phyloP scores from a whole-genome alignment of 306 rosid genomes.

The Cicer bijugum region DNA sequence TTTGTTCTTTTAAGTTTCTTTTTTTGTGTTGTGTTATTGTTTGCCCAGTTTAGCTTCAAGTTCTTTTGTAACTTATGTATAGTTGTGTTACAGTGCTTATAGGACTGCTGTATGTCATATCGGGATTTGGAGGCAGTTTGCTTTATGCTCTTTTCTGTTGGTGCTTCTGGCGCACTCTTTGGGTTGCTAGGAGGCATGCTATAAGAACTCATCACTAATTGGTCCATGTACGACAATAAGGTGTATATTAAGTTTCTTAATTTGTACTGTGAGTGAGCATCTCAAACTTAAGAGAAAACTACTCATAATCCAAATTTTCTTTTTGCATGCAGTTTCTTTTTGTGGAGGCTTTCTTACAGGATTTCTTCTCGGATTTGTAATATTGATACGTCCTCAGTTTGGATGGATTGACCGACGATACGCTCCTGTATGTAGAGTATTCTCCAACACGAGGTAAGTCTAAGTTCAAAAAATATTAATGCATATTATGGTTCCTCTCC shows the following conservation, averaged over 20 bases:
- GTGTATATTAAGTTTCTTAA: constrained; percentile 49
- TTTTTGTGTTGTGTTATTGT: not conserved
- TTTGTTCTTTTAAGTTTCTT: constrained; percentile 33
- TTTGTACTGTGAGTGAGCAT: not conserved
- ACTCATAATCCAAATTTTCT: constrained; percentile 26
- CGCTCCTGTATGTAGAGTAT: constrained; percentile 46
- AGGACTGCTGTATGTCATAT: constrained; percentile 76
- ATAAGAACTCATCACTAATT: constrained; percentile 92
- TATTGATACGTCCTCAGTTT: constrained; percentile 92
- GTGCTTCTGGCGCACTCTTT: constrained; percentile 98
- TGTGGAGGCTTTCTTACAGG: constrained; percentile 80
- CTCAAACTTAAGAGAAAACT: constrained; percentile 29
- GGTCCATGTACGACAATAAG: constrained; percentile 88
- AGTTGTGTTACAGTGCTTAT: constrained; percentile 62
- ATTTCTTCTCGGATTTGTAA: constrained; percentile 89
- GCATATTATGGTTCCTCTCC: constrained; percentile 80
- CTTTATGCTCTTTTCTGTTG: constrained; percentile 90
- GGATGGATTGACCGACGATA: constrained; percentile 88
- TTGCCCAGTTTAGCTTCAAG: constrained; percentile 9
- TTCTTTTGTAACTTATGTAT: constrained; percentile 14
- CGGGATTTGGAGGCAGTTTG: constrained; percentile 96
- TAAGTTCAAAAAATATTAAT: constrained; percentile 83
- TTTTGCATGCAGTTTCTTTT: constrained; percentile 55
- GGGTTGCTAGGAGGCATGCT: constrained; percentile 97
- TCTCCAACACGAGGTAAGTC: constrained; percentile 53